Evolutionary conservation across 2,329 filamentous ascomycete species (phyloP), one percentile per base, ranked within the genome.

Genomic region (Zasmidium angulare): DNA sequence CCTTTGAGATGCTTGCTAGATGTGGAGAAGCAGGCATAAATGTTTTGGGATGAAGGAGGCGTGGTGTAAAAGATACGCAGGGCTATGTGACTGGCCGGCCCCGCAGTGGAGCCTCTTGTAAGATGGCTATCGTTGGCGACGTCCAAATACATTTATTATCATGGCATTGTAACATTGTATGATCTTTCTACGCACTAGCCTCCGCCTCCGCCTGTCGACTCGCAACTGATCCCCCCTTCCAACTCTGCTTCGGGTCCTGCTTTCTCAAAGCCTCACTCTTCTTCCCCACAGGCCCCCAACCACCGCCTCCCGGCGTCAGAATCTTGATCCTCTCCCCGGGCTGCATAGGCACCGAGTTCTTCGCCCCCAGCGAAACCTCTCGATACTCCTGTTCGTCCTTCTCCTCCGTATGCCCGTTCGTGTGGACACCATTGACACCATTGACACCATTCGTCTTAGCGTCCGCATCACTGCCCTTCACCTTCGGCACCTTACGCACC

Each of bases 261-360:
- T 61, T 63, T 46, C 65, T 59, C 29, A 64, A 54, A 62, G 75
- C 75, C 53, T 80, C 77, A 36, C 80, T 87, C 66, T 84, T 79
- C 57, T 83, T 79, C 0, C 86, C 88, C 0, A 80, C 77, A 43
- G 75, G 76, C 0, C 89, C 89, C 89, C 89, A 93, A 0, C 87
- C 90, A 46, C 90, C 90, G 55, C 90, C 90, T 26, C 90, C 90
- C 2, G 90, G 90, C 3, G 90, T 93, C 63, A 82, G 82, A 19
- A 95, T 80, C 56, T 93, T 89, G 69, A 93, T 91, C 6, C 89
- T 79, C 71, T 95, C 90, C 0, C 90, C 90, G 0, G 86, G 80
- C 69, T 85, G 81, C 89, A 93, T 92, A 12, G 83, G 81, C 12
- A 89, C 89, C 23, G 86, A 91, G 66, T 93, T 93, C 80, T 93